Conservation (phyloP, 345 rosid species). For the Psidium friedrichsthalianum region DNA sequence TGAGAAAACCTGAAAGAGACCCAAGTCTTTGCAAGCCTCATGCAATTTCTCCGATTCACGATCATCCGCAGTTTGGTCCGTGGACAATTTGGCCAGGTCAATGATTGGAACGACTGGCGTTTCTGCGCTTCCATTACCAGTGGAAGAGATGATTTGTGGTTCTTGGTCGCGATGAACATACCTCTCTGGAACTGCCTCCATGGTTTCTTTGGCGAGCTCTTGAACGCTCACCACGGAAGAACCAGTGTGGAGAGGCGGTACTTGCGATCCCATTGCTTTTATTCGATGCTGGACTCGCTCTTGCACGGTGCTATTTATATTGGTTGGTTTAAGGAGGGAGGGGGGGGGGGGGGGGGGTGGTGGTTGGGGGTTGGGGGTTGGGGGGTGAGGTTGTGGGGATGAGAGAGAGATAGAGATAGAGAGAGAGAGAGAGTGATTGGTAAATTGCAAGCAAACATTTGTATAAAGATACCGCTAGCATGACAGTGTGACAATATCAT, state of each 20-base stretch:
- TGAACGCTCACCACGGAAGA: conserved; percentile 8
- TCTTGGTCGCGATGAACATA: conserved; percentile 1
- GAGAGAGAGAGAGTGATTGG: background rate
- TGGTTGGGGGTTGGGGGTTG: no score
- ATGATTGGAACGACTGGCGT: background rate
- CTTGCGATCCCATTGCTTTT: background rate
- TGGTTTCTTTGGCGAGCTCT: conserved; percentile 7
- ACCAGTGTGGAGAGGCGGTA: background rate
- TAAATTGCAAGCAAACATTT: background rate
- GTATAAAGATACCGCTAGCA: no score
- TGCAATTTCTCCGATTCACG: conserved; percentile 3
- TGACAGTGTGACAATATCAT: no score
- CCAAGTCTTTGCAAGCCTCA: conserved; percentile 5
- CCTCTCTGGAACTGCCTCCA: conserved; percentile 2
- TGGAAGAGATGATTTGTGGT: background rate
- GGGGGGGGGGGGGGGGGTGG: background rate
- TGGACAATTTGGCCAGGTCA: background rate
- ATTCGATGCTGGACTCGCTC: background rate
- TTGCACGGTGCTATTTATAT: background rate
- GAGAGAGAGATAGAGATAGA: background rate
- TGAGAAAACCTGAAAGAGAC: conserved; percentile 13
- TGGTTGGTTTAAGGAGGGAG: no score
- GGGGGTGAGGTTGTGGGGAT: no score
- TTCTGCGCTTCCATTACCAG: background rate
- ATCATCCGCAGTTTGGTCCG: background rate